phyloP scores from a whole-genome alignment of 31 red algal genomes.

The Odonthalia washingtoniensis region DNA sequence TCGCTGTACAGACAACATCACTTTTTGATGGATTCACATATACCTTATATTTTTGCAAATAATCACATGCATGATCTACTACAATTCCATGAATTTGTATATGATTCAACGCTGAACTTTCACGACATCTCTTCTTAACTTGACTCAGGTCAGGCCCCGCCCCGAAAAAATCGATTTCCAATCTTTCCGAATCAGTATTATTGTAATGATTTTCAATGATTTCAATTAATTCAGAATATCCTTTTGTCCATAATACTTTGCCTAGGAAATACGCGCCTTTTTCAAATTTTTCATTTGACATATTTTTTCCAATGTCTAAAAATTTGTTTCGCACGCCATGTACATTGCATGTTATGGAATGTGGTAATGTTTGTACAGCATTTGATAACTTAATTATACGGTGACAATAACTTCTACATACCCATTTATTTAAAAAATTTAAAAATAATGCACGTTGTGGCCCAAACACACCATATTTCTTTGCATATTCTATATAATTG shows the following conservation, averaged over 20 bases:
- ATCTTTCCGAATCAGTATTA: slow-evolving; percentile 38
- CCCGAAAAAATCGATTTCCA: slow-evolving; percentile 82
- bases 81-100: slow-evolving; percentile 67
- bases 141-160: slow-evolving; percentile 70
- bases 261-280: slow-evolving; percentile 87
- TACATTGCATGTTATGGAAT: slow-evolving; percentile 81
- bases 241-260: slow-evolving; percentile 90
- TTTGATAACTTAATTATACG: slow-evolving; percentile 86
- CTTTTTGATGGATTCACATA: slow-evolving; percentile 77
- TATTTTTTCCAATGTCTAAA: slow-evolving; percentile 51
- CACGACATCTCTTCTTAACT: slow-evolving; percentile 37
- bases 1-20: slow-evolving; percentile 88
- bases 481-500: slow-evolving; percentile 82
- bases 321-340: slow-evolving; percentile 90
- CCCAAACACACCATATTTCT: slow-evolving; percentile 67
- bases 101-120: slow-evolving; percentile 35
- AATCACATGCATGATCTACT: slow-evolving; percentile 60
- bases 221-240: slow-evolving; percentile 69
- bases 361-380: slow-evolving; percentile 78
- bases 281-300: slow-evolving; percentile 42
- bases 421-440: slow-evolving; percentile 83
- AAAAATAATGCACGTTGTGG: slow-evolving; percentile 67
- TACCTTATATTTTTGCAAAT: slow-evolving; percentile 73
- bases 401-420: slow-evolving; percentile 77
- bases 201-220: slow-evolving; percentile 65